These are phyloP conservation scores for Sindora glabra DNA, from an alignment of 306 rosid genomes.

Conservation along the genomic window DNA sequence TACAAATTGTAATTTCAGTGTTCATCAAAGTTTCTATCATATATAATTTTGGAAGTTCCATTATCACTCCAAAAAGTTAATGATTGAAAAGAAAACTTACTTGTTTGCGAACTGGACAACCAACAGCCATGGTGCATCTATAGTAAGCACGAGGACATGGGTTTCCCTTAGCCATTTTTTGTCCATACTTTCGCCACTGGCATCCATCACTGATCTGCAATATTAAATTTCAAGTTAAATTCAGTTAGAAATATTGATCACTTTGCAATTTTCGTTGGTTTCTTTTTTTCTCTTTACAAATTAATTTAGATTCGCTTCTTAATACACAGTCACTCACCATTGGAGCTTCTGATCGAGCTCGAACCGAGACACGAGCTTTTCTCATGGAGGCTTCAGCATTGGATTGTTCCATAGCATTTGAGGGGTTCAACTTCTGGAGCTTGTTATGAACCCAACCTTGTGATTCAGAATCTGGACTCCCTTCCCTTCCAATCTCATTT, in stretches of 20 bases:
- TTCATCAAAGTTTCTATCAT: too few relatives aligned
- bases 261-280: background rate
- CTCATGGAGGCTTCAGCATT: slow-evolving; percentile 83
- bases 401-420: slow-evolving; percentile 44
- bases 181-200: slow-evolving; percentile 97
- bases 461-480: slow-evolving; percentile 39
- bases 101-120: slow-evolving; percentile 98
- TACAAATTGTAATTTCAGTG: too few relatives aligned
- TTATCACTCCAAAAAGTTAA: too few relatives aligned
- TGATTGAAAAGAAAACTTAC: slow-evolving; percentile 26
- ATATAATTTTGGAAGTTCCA: too few relatives aligned
- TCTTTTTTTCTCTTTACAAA: too few relatives aligned
- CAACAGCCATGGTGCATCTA: slow-evolving; percentile 88
- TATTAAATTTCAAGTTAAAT: too few relatives aligned
- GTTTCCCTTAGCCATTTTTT: slow-evolving; percentile 93
- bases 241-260: background rate
- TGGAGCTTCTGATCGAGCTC: slow-evolving; percentile 93
- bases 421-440: slow-evolving; percentile 13
- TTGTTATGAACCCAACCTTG: slow-evolving; percentile 36
- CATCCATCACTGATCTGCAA: slow-evolving; percentile 89
- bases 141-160: slow-evolving; percentile 98
- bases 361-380: slow-evolving; percentile 94
- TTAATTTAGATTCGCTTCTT: too few relatives aligned
- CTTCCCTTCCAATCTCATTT: slow-evolving; percentile 25
- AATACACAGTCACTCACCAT: too few relatives aligned